A percentile compares a stretch with the other conserved stretches of the same genome.
phyloP scores from a whole-genome alignment of 164 flowering plant species.

The Kingdonia uniflora region DNA sequence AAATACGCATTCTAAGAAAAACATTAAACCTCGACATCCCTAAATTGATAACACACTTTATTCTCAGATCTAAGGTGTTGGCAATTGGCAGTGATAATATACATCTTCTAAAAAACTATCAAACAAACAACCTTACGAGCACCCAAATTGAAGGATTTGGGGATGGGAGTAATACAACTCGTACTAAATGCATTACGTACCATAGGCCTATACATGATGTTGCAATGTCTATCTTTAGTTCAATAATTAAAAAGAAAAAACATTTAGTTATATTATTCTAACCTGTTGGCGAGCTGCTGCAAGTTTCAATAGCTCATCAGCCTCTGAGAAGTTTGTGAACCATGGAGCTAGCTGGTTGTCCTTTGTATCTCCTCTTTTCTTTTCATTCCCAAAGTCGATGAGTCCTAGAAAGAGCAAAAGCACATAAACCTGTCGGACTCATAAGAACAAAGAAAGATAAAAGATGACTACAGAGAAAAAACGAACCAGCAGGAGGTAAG shows the following conservation, averaged over 20 bases:
- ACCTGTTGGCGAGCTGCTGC: constrained; percentile 89
- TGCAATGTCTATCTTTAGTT: background rate
- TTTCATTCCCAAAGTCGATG: constrained; percentile 27
- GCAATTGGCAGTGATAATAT: no score
- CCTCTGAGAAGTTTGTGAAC: constrained; percentile 82
- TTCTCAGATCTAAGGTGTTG: no score
- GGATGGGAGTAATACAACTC: no score
- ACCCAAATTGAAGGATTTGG: no score
- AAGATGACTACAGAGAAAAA: background rate
- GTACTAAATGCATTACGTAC: no score
- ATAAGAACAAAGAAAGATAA: background rate
- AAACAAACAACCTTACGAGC: no score
- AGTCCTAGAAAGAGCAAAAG: constrained; percentile 19
- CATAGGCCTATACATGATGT: background rate
- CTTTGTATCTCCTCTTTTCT: constrained; percentile 58
- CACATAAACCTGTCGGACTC: background rate
- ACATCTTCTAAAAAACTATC: no score
- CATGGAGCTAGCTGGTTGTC: constrained; percentile 56
- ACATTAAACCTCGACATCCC: no score
- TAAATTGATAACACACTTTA: no score
- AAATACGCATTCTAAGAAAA: no score
- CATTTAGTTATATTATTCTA: constrained; percentile 7
- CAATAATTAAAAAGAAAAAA: background rate
- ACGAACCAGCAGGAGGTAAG: constrained; percentile 49
- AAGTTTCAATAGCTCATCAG: constrained; percentile 79